Conservation (phyloP, 2,329 filamentous ascomycete genomes). For the Ophiostoma montium region DNA sequence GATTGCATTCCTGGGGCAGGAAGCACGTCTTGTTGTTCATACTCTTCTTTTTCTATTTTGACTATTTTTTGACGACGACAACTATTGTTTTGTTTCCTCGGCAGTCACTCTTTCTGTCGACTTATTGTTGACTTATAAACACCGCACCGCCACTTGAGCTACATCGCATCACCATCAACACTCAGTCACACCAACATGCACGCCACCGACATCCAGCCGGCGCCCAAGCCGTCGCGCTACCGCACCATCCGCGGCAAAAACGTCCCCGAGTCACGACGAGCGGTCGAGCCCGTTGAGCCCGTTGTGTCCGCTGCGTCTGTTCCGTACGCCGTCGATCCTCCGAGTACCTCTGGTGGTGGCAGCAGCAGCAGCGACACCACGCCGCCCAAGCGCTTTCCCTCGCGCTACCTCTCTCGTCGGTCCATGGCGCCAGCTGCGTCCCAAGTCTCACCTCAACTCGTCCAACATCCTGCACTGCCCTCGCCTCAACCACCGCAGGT, state of each 20-base stretch:
- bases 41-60: background rate
- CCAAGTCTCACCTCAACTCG: background rate
- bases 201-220: slow-evolving; percentile 9
- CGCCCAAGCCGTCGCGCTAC: slow-evolving; percentile 21
- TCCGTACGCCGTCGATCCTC: too few species aligned
- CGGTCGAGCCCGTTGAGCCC: slow-evolving; percentile 6
- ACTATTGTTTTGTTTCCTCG: background rate
- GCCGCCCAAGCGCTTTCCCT: background rate
- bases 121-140: background rate
- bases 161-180: background rate
- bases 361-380: background rate
- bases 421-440: background rate
- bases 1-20: slow-evolving; percentile 1
- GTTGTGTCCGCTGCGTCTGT: too few species aligned
- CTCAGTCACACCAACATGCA: slow-evolving; percentile 5
- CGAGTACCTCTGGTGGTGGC: too few species aligned
- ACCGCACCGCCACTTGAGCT: too few species aligned
- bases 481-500: background rate
- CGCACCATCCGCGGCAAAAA: slow-evolving; percentile 21
- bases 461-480: background rate
- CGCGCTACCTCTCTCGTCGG: background rate
- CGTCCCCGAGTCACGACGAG: slow-evolving; percentile 16
- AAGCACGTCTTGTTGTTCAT: background rate
- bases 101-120: too few species aligned
- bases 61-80: background rate